phyloP scores from a whole-genome alignment of 331 rosid genomes.

The Arachis monticola region DNA sequence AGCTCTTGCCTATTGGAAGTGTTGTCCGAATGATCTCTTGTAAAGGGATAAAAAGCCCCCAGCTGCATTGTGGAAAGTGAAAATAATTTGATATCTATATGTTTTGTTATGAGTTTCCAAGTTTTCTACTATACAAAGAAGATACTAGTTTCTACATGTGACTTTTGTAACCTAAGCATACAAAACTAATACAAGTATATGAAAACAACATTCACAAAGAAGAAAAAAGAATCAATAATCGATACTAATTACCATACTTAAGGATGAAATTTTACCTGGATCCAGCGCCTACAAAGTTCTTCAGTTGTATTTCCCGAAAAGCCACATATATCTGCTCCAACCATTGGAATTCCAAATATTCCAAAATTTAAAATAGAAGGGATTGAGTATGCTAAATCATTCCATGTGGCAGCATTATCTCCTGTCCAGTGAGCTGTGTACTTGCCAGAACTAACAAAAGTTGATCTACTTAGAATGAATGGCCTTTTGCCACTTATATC shows the following conservation, averaged over 20 bases:
- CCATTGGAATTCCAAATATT: slow-evolving; percentile 85
- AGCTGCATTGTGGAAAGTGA: slow-evolving; percentile 50
- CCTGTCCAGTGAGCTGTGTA: slow-evolving; percentile 94
- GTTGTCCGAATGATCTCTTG: slow-evolving; percentile 76
- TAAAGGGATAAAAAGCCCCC: slow-evolving; percentile 90
- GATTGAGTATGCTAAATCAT: slow-evolving; percentile 75
- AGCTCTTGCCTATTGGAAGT: slow-evolving; percentile 68
- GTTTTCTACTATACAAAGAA: background rate
- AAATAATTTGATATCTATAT: slow-evolving; percentile 1
- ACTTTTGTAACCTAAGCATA: background rate
- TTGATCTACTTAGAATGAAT: slow-evolving; percentile 78
- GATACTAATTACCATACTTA: background rate
- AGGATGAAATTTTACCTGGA: slow-evolving; percentile 61
- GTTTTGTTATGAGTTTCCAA: background rate
- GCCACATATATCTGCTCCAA: slow-evolving; percentile 94
- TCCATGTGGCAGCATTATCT: slow-evolving; percentile 85
- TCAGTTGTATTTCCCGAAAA: slow-evolving; percentile 65
- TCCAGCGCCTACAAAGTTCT: slow-evolving; percentile 90
- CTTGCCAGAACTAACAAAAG: slow-evolving; percentile 87
- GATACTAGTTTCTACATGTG: background rate
- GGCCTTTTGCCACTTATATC: slow-evolving; percentile 76
- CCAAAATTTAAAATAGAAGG: slow-evolving; percentile 74
- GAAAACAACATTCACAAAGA: no score
- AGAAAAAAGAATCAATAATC: no score
- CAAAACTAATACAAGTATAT: background rate